Percentiles rank a stretch among this genome's conserved stretches.
phyloP scores from a whole-genome alignment of 1,284 basidiomycete genomes.

The Salmacisia buchloeana region DNA sequence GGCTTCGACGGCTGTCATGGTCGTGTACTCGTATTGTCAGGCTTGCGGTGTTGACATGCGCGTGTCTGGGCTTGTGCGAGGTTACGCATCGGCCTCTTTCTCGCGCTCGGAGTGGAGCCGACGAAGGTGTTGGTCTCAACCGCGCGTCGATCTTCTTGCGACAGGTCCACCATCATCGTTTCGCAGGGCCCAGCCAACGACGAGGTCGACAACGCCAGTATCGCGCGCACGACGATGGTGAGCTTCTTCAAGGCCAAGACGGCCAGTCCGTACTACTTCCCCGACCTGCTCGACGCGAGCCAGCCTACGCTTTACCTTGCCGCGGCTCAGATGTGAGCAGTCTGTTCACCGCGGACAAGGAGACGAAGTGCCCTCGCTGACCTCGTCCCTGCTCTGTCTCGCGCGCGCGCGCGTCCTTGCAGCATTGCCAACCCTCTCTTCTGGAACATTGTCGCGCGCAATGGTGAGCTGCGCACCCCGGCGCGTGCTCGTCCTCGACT shows the following conservation, averaged over 20 bases:
- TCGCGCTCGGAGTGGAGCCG: too few species aligned
- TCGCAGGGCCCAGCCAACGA: not conserved
- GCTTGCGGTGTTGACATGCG: too few species aligned
- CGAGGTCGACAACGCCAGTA: not conserved
- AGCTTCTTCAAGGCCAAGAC: slow-evolving; percentile 8
- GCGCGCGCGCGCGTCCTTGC: too few species aligned
- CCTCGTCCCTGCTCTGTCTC: not conserved
- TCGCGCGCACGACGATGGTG: not conserved
- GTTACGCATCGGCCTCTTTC: too few species aligned
- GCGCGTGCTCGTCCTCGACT: not conserved
- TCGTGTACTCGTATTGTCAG: too few species aligned
- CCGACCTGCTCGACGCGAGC: slow-evolving; percentile 36
- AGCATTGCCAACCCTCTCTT: slow-evolving; percentile 52
- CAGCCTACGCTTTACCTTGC: slow-evolving; percentile 38
- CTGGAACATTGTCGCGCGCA: slow-evolving; percentile 91
- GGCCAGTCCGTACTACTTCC: slow-evolving; percentile 23
- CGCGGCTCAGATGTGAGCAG: slow-evolving; percentile 15
- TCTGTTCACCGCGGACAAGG: not conserved
- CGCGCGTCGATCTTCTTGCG: too few species aligned
- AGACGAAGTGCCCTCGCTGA: not conserved
- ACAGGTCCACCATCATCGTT: too few species aligned
- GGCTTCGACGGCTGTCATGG: too few species aligned
- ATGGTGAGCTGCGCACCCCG: slow-evolving; percentile 61
- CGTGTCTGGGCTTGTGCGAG: too few species aligned
- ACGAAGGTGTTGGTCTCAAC: too few species aligned